Conservation (phyloP, 805 yeast genomes). For the Maudiozyma pseudohumilis region DNA sequence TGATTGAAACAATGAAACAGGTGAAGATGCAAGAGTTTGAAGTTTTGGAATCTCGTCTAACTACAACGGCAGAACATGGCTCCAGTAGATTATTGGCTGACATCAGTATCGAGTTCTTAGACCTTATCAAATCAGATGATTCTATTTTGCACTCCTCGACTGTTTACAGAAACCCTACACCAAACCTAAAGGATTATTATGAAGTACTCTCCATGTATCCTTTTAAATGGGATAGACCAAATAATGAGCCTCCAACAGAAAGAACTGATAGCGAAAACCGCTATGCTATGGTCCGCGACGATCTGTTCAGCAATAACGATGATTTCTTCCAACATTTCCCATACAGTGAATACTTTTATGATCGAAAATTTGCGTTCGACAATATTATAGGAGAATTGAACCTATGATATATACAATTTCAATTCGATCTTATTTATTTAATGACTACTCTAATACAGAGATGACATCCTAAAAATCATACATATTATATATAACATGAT, state of each 20-base stretch:
- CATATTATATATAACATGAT: too few species aligned
- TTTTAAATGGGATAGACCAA: neutral
- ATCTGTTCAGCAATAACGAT: neutral
- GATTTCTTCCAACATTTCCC: constrained; percentile 2
- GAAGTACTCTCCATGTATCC: constrained; percentile 2
- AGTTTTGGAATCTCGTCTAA: neutral
- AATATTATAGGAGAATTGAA: constrained; percentile 2
- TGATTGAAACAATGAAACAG: neutral
- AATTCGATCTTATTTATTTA: too few species aligned
- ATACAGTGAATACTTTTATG: constrained; percentile 4
- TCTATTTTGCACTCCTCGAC: neutral
- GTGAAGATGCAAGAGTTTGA: constrained; percentile 1
- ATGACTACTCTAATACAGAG: too few species aligned
- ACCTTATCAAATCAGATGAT: constrained; percentile 2
- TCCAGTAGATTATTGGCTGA: constrained; percentile 1
- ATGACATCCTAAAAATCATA: too few species aligned
- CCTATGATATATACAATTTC: too few species aligned
- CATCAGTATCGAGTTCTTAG: constrained; percentile 1
- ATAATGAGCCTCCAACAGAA: neutral
- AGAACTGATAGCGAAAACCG: too few species aligned
- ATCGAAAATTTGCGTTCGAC: constrained; percentile 6
- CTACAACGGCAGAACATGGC: neutral
- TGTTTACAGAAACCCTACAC: neutral
- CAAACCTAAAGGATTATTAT: neutral
- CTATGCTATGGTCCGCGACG: neutral